Conservation (phyloP, 148 eudicot species). For the Rhododendron ovatum region DNA sequence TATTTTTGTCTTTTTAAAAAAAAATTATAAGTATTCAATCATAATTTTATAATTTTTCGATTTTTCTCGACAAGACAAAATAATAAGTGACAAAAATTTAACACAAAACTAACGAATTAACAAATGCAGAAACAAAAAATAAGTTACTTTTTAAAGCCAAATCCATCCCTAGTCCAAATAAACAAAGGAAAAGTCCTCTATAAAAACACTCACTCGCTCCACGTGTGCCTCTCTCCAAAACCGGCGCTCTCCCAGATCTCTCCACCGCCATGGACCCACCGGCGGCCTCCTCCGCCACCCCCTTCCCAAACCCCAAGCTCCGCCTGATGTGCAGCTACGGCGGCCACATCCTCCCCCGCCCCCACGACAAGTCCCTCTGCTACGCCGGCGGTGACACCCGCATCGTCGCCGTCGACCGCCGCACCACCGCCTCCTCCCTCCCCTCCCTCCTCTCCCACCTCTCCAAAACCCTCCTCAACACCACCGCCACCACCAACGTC, state of each 20-base stretch:
- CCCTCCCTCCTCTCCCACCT: conserved; percentile 43
- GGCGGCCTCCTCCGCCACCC: conserved; percentile 17
- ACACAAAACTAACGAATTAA: too few relatives aligned
- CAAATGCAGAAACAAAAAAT: too few relatives aligned
- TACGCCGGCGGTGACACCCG: conserved; percentile 93
- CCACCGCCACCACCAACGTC: conserved; percentile 7
- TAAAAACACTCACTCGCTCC: neutral
- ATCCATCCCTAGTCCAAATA: neutral
- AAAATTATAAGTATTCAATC: too few relatives aligned
- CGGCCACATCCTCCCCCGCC: conserved; percentile 85
- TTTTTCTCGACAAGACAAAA: rapidly evolving
- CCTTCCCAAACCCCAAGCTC: conserved; percentile 31
- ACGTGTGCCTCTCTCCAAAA: neutral
- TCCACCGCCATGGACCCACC: conserved; percentile 36
- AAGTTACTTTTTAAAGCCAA: too few relatives aligned
- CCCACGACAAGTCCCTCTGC: conserved; percentile 53
- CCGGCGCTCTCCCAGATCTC: conserved; percentile 16
- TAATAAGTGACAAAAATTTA: too few relatives aligned
- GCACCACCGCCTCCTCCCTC: conserved; percentile 30
- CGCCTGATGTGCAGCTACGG: conserved; percentile 80
- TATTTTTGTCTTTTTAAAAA: too few relatives aligned
- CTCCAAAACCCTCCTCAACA: conserved; percentile 29
- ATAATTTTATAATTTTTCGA: too few relatives aligned
- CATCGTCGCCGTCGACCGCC: conserved; percentile 55
- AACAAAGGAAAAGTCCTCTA: neutral